phyloP scores from a whole-genome alignment of 2,329 filamentous ascomycete genomes.

The Arthrobotrys sinensis region DNA sequence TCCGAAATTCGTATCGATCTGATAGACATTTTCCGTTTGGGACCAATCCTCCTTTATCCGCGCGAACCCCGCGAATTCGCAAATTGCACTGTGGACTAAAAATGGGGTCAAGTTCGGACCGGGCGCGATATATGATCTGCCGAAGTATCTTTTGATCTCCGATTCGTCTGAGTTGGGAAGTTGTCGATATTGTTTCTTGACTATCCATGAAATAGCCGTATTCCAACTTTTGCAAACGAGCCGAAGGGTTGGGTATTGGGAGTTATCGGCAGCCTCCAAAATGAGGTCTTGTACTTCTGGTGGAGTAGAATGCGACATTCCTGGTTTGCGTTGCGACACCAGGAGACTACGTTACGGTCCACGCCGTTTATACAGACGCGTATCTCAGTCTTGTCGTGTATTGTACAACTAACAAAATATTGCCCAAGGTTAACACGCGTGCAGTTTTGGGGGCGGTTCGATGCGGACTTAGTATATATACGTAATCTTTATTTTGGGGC shows the following conservation, averaged over 20 bases:
- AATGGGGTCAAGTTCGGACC: conserved; percentile 6
- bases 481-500: too few species aligned
- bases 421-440: too few species aligned
- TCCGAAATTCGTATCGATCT: not conserved
- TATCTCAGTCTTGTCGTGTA: too few species aligned
- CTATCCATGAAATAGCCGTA: not conserved
- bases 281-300: conserved; percentile 35
- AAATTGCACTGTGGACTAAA: conserved; percentile 32
- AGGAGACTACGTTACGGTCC: too few species aligned
- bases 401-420: too few species aligned
- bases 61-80: not conserved
- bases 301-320: not conserved
- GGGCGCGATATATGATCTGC: not conserved
- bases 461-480: too few species aligned
- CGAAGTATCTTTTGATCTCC: conserved; percentile 18
- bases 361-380: too few species aligned
- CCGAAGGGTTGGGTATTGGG: conserved; percentile 24
- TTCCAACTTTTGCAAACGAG: conserved; percentile 35
- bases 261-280: conserved; percentile 15
- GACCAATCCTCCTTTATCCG: not conserved
- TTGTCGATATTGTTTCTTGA: conserved; percentile 21
- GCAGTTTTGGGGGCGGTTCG: too few species aligned
- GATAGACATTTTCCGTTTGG: not conserved
- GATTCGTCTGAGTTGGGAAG: not conserved
- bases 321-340: too few species aligned